Evolutionary conservation across 352 stramenopile genomes (phyloP), one percentile per base, ranked within the genome.

Genomic region (Phytophthora pseudosyringae): DNA sequence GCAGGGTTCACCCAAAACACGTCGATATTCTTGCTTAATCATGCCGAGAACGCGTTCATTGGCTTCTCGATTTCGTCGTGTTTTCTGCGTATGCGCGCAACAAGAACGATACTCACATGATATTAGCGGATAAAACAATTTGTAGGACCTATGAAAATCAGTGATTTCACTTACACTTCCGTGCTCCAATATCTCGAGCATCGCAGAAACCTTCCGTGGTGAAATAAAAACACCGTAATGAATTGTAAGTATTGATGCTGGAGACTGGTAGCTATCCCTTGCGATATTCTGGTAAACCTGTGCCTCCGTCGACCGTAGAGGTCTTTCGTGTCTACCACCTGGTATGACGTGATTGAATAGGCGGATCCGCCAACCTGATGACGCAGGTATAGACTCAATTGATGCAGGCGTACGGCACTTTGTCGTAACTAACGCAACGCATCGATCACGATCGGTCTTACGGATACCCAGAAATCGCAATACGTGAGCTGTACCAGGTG

Each of bases 381-480:
- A 21, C 33, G 13, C 15, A 62, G 36, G 11, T 6, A 49, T 15
- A 5, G 33, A 26, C 13, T 49, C 28, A 2, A 46, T 21, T 7
- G 13, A 33, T 2, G 5, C 26, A 26, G 25, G 5, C 4, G 16
- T 18, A 21, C 16, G 26, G 54, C 25, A 35, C 1, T 32, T 32
- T 8, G 77, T 81, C 5, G 64, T 76, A 2, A 64, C 47, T 10
- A 70, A 36, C 3, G 71, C 77, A 6, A 81, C 53, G 36, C 67
- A 75, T 28, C 46, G 33, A 16, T 80, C 58, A 16, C 76, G 73
- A 35, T 88, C 71, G 4, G 16, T 29, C 21, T 55, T 67, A 13
- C 59, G 65, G 10, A 88, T 57, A 11, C 76, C 79, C 5, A 88
- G 59, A 18, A 88, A 68, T 36, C 71, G 73, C 31, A 86, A 50